Conservation (phyloP, 2,329 filamentous ascomycete species). For the Colletotrichum higginsianum region DNA sequence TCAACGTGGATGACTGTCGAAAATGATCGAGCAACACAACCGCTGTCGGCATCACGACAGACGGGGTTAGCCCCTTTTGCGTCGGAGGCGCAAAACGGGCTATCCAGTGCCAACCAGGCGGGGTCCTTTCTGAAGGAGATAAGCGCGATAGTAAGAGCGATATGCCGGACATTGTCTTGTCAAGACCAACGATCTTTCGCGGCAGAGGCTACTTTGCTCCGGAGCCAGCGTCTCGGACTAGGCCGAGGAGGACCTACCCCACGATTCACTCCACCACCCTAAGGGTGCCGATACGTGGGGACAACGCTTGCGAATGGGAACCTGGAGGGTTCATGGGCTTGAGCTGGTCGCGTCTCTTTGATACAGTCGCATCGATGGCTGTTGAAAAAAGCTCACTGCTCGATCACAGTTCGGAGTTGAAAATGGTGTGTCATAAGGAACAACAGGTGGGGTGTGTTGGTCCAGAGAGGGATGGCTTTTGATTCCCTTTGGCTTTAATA, state of each 20-base stretch:
- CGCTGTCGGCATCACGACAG: slow-evolving; percentile 39
- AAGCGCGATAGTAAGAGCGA: slow-evolving; percentile 71
- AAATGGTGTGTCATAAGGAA: slow-evolving; percentile 49
- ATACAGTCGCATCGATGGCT: slow-evolving; percentile 49
- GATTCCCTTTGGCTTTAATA: slow-evolving; percentile 46
- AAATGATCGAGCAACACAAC: slow-evolving; percentile 41
- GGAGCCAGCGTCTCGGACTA: slow-evolving; percentile 71
- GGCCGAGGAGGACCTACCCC: slow-evolving; percentile 63
- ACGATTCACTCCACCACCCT: slow-evolving; percentile 48
- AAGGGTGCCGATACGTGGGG: slow-evolving; percentile 43
- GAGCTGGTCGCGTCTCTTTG: slow-evolving; percentile 68
- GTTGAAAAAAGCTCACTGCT: slow-evolving; percentile 54
- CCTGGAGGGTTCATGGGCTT: slow-evolving; percentile 48
- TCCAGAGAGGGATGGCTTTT: slow-evolving; percentile 50
- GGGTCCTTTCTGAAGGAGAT: slow-evolving; percentile 70
- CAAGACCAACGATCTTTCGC: slow-evolving; percentile 41
- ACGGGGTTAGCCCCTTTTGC: slow-evolving; percentile 19
- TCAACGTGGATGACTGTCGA: slow-evolving; percentile 28
- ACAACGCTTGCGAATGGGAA: slow-evolving; percentile 43
- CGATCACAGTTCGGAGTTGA: slow-evolving; percentile 47
- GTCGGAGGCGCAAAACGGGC: neutral
- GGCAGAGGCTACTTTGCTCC: slow-evolving; percentile 67
- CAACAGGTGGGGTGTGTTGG: slow-evolving; percentile 53
- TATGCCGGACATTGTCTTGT: slow-evolving; percentile 48
- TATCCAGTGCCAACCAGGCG: slow-evolving; percentile 50